Conservation (phyloP, 371 early-diverging fungal genomes). For the Coemansia sp. region DNA sequence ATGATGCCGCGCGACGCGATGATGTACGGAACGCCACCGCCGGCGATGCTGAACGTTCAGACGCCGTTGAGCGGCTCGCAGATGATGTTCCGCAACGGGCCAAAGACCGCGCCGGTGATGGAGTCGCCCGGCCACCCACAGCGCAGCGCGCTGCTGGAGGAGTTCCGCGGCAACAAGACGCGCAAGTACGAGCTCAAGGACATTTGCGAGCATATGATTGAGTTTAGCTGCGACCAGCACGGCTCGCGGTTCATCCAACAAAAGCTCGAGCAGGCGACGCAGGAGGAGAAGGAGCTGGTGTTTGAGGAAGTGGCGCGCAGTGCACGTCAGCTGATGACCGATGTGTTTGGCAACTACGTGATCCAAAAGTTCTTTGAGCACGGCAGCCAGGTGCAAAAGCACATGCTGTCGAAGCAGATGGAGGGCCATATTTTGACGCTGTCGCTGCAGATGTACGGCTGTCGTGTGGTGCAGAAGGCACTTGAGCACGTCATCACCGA, state of each 20-base stretch:
- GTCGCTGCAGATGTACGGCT: slow-evolving; percentile 99
- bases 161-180: slow-evolving; percentile 91
- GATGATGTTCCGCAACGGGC: slow-evolving; percentile 37
- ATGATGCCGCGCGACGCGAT: slow-evolving; percentile 32
- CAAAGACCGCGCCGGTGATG: slow-evolving; percentile 41
- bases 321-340: slow-evolving; percentile 94
- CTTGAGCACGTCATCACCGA: slow-evolving; percentile 89
- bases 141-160: slow-evolving; percentile 84
- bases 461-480: slow-evolving; percentile 99
- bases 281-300: slow-evolving; percentile 93
- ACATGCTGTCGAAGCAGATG: slow-evolving; percentile 87
- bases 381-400: slow-evolving; percentile 86
- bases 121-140: slow-evolving; percentile 55
- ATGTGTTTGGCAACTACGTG: slow-evolving; percentile 99
- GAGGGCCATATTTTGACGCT: slow-evolving; percentile 90
- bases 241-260: slow-evolving; percentile 99
- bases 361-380: slow-evolving; percentile 99
- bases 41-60: slow-evolving; percentile 36
- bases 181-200: slow-evolving; percentile 93
- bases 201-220: slow-evolving; percentile 90
- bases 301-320: slow-evolving; percentile 95
- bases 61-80: slow-evolving; percentile 34
- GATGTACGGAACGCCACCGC: slow-evolving; percentile 52
- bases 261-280: slow-evolving; percentile 89
- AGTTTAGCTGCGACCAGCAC: slow-evolving; percentile 98